These are phyloP conservation scores for Mrakia blollopis DNA, from an alignment of 768 basidiomycete genomes.

Conservation along the genomic window DNA sequence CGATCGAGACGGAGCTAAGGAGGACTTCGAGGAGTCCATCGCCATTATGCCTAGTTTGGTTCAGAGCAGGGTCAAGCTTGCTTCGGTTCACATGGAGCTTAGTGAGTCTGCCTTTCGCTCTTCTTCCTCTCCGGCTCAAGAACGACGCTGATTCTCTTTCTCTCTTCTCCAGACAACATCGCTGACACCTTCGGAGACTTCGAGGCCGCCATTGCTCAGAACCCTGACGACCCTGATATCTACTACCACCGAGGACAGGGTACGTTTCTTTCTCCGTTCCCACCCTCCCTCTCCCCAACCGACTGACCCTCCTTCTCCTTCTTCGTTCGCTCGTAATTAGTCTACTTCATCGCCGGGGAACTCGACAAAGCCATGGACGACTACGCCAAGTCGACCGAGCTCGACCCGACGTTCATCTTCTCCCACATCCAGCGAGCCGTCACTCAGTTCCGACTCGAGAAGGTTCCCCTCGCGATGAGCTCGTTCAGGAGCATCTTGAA, in stretches of 20 bases:
- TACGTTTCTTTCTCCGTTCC: constrained; percentile 42
- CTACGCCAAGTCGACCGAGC: constrained; percentile 80
- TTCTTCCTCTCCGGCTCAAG: background rate
- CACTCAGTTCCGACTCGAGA: constrained; percentile 86
- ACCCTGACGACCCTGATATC: constrained; percentile 84
- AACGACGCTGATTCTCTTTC: background rate
- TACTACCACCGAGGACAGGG: constrained; percentile 98
- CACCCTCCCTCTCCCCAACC: background rate
- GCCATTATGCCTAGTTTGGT: constrained; percentile 61
- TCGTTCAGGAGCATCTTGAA: constrained; percentile 81
- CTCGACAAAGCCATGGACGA: constrained; percentile 79
- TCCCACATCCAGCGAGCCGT: constrained; percentile 96
- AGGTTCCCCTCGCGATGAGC: constrained; percentile 75
- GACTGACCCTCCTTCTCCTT: background rate
- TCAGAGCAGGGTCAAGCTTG: constrained; percentile 92
- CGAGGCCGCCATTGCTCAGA: constrained; percentile 75
- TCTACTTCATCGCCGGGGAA: constrained; percentile 91
- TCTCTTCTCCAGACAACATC: constrained; percentile 52
- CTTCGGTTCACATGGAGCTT: constrained; percentile 95
- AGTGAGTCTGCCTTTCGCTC: constrained; percentile 39
- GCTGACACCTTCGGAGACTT: constrained; percentile 81
- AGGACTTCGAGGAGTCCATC: constrained; percentile 73
- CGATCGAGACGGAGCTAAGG: constrained; percentile 74
- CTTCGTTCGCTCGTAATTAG: constrained; percentile 45
- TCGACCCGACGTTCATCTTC: constrained; percentile 88